Evolutionary conservation across 257 asterid species (phyloP), one percentile per base, ranked within the genome.

Genomic region (Nicotiana tabacum): DNA sequence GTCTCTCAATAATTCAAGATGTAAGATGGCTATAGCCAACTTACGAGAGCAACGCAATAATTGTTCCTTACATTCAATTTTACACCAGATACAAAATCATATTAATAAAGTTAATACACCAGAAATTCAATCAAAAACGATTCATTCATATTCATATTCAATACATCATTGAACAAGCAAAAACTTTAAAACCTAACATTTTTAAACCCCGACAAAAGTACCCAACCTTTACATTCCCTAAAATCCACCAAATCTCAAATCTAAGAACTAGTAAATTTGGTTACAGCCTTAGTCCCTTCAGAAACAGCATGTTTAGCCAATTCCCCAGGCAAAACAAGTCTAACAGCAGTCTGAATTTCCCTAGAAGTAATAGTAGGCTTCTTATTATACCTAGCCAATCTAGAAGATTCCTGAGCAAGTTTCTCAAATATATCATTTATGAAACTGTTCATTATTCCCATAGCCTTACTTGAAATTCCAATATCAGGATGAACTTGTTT

Each of bases 271-370:
- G 78, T 70, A 21, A 43, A 70, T 33, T 70, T 70, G 24, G 78
- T 70, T 11, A 70, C 78, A 70, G 78, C 78, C 6, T 70, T 70
- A 21, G 78, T 70, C 0, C 78, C 78, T 70, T 70, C 78, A 70
- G 57, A 39, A 43, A 70, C 78, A 70, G 78, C 78, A 70, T 70
- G 78, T 43, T 70, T 70, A 70, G 78, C 78, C 58, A 70, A 70
- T 33, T 70, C 78, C 43, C 78, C 78, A 70, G 78, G 78, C 35
- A 70, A 70, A 11, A 70, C 78, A 10, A 70, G 58, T n/a, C 78
- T 70, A 70, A 43, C 78, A 43, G 78, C 78, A n/a, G 78, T 70
- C 4, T 70, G 78, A 39, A 70, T 70, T 70, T 70, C 78, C 78
- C 78, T 70, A 21, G 78, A 70, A n/a, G 78, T 70, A 6, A 70